A percentile compares a stretch with the other conserved stretches of the same genome.
These are phyloP conservation scores for Torulaspora delbrueckii DNA, from an alignment of 805 yeast species.

Conservation along the genomic window DNA sequence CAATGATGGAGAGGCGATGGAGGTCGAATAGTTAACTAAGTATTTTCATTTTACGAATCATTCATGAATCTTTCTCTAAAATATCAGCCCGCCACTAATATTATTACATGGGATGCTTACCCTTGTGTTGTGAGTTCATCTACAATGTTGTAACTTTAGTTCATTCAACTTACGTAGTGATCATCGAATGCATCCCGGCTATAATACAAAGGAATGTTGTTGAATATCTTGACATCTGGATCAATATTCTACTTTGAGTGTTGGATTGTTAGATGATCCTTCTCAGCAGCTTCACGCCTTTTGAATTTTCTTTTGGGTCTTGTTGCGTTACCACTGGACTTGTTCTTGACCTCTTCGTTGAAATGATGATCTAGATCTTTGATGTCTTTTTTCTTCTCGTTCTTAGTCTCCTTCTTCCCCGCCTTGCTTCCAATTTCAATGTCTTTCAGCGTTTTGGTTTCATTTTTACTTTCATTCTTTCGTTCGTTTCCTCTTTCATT, in stretches of 20 bases:
- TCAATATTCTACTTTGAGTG: no score
- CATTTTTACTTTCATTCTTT: background rate
- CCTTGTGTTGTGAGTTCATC: no score
- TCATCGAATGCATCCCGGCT: no score
- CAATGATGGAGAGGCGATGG: conserved; percentile 22
- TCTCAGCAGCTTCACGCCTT: background rate
- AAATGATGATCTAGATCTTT: background rate
- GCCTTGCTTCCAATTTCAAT: no score
- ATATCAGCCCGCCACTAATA: background rate
- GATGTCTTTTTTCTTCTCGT: background rate
- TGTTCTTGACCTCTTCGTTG: background rate
- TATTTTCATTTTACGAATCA: background rate
- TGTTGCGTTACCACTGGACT: background rate
- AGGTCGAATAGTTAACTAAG: conserved; percentile 13
- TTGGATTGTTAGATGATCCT: background rate
- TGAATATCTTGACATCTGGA: no score
- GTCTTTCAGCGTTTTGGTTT: background rate
- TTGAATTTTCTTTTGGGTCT: background rate
- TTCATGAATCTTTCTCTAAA: background rate
- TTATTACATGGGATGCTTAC: no score
- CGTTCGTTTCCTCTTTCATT: background rate
- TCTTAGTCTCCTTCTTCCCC: background rate
- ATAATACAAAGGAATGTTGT: no score
- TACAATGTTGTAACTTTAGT: no score
- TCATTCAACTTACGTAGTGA: no score